phyloP scores from a whole-genome alignment of 2,329 filamentous ascomycete genomes.

The Colletotrichum liaoningense region DNA sequence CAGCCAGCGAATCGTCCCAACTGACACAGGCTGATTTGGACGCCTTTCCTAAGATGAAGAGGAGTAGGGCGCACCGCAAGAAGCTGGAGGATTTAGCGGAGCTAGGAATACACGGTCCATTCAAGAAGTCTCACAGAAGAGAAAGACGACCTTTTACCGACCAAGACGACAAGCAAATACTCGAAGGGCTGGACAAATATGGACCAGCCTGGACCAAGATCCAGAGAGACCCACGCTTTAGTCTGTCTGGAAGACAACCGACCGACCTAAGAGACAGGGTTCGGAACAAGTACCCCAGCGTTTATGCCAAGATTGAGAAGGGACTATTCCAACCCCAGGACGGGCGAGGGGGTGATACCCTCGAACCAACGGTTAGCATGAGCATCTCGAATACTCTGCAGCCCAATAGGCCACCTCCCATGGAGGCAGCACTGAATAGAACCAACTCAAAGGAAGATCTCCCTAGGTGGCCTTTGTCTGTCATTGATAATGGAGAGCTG shows the following conservation, averaged over 20 bases:
- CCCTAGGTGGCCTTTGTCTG: slow-evolving; percentile 53
- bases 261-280: slow-evolving; percentile 73
- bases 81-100: slow-evolving; percentile 66
- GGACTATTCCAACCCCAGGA: slow-evolving; percentile 60
- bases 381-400: slow-evolving; percentile 60
- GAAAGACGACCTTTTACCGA: slow-evolving; percentile 71
- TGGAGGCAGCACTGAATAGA: slow-evolving; percentile 53
- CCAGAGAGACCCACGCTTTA: slow-evolving; percentile 68
- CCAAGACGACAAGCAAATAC: slow-evolving; percentile 71
- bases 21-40: slow-evolving; percentile 45
- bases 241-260: slow-evolving; percentile 68
- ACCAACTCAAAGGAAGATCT: slow-evolving; percentile 60
- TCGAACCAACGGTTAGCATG: slow-evolving; percentile 65
- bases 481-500: slow-evolving; percentile 44
- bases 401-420: slow-evolving; percentile 49
- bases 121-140: slow-evolving; percentile 70
- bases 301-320: slow-evolving; percentile 68
- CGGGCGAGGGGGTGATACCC: slow-evolving; percentile 50
- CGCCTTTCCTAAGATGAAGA: slow-evolving; percentile 55
- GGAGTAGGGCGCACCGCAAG: slow-evolving; percentile 65
- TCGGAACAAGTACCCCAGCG: slow-evolving; percentile 71
- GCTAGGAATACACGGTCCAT: slow-evolving; percentile 71
- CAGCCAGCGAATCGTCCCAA: slow-evolving; percentile 38
- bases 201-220: slow-evolving; percentile 76
- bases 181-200: slow-evolving; percentile 69